A percentile compares a stretch with the other conserved stretches of the same genome.
These are phyloP conservation scores for Funneliformis mosseae DNA, from an alignment of 192 early-diverging fungal species.

Conservation along the genomic window DNA sequence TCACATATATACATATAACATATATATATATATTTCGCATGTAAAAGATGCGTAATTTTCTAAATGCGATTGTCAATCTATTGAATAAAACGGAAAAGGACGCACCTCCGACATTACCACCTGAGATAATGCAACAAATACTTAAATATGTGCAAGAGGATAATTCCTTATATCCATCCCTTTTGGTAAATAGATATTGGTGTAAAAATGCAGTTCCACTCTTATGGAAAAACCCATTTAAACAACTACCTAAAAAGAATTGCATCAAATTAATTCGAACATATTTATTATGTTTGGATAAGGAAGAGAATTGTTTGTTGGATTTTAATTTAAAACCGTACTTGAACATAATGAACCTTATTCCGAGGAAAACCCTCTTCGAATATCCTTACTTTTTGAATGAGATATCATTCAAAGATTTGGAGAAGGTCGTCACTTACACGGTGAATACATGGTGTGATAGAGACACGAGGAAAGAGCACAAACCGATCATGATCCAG, in stretches of 20 bases:
- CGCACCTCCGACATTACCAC: background rate
- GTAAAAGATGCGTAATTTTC: background rate
- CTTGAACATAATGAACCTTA: background rate
- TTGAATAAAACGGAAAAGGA: background rate
- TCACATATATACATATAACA: too few relatives aligned
- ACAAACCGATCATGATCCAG: background rate
- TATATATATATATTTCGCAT: too few relatives aligned
- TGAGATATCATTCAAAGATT: background rate
- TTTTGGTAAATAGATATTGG: slow-evolving; percentile 4
- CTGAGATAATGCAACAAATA: background rate
- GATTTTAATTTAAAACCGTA: background rate
- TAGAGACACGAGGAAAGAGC: background rate
- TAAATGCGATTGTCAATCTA: background rate
- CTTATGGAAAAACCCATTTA: slow-evolving; percentile 1
- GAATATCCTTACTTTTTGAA: background rate
- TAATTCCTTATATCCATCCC: background rate
- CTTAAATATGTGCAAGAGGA: background rate
- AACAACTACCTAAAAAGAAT: background rate
- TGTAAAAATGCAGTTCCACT: background rate
- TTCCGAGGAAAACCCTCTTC: background rate
- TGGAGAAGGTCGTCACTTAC: background rate
- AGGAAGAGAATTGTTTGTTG: background rate
- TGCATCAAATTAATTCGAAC: background rate
- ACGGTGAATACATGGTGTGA: background rate
- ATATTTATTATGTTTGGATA: background rate